A percentile compares a stretch with the other conserved stretches of the same genome.
Conservation (phyloP, 371 early-diverging fungal species). For the Apophysomyces ossiformis region DNA sequence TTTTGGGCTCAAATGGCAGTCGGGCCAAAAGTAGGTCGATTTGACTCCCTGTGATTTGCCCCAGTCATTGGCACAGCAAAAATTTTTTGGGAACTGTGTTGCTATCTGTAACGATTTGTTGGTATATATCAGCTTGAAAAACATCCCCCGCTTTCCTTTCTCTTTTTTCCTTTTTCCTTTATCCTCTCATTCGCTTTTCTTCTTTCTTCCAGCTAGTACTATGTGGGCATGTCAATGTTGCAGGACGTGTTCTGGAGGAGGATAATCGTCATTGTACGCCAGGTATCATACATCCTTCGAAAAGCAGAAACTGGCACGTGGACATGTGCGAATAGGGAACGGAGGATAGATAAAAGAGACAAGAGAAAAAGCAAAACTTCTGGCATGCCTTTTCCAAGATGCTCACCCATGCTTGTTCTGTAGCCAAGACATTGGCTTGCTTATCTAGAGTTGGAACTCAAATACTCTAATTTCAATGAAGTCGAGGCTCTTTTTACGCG, state of each 20-base stretch:
- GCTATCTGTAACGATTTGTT: conserved; percentile 1
- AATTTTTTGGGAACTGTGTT: background rate
- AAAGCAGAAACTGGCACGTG: conserved; percentile 7
- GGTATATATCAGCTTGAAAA: background rate
- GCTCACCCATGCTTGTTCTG: conserved; percentile 13
- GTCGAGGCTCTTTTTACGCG: conserved; percentile 87
- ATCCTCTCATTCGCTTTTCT: conserved; percentile 10
- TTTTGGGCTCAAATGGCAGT: conserved; percentile 6
- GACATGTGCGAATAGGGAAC: conserved; percentile 6
- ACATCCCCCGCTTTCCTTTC: background rate
- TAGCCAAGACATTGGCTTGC: conserved; percentile 85
- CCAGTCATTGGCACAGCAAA: background rate
- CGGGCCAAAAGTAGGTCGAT: background rate
- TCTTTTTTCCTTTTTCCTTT: background rate
- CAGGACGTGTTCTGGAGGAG: conserved; percentile 13
- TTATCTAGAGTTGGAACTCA: conserved; percentile 86
- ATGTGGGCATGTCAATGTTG: conserved; percentile 14
- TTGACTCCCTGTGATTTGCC: background rate
- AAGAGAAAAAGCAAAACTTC: background rate
- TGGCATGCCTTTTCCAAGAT: background rate
- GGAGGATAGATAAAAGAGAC: conserved; percentile 1
- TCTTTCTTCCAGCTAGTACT: conserved; percentile 5
- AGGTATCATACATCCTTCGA: background rate
- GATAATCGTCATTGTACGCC: conserved; percentile 12
- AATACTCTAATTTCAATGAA: conserved; percentile 71